Base-by-base conservation (phyloP, 1,284 basidiomycete species). In the Fomitiporia mediterranea region DNA sequence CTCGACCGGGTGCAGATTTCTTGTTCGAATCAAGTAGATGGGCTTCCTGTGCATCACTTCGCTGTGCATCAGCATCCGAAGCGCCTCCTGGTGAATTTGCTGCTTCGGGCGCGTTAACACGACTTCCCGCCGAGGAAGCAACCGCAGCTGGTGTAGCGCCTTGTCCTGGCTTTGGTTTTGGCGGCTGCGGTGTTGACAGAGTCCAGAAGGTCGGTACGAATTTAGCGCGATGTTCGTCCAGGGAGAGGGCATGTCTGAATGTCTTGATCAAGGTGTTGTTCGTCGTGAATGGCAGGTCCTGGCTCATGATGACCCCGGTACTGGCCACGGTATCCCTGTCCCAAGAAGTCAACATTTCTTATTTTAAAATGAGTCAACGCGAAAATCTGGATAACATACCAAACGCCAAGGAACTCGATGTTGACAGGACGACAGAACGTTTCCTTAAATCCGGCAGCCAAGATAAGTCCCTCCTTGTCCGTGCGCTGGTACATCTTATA, bases 261-360 rank as follows among this genome's bases (percentile, higher is more conserved):
- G 74, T 75, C 63, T 71, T 76, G 64, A 89, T 79, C 23, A 71
- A 70, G n/a, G 64, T 68, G 60, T 86, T 84, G n/a, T 74, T 75
- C 35, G 71, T 71, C 0, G 82, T 80, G 62, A 86, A 87, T 2
- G 88, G 86, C 40, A 90, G 70, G 4, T 70, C 73, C 9, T 74
- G 70, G n/a, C 71, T 69, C 57, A 77, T 70, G 23, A 89, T 59
- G 2, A 84, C 59, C 0, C 87, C 86, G 32, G 85, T 83, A 53
- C 82, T 82, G 4, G 80, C 72, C 11, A 87, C 85, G 0, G 85
- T 87, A 53, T 87, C 85, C 82, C 83, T 84, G 56, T 13, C 32
- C 9, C 9, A 21, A 21, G 9, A 0, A 0, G 21, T 40, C 34
- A 13, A 51, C 53, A 47, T n/a, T n/a, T n/a, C n/a, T n/a, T n/a